Evolutionary conservation across 495 filamentous ascomycete species (phyloP).

Genomic region (Annulohypoxylon bovei): DNA sequence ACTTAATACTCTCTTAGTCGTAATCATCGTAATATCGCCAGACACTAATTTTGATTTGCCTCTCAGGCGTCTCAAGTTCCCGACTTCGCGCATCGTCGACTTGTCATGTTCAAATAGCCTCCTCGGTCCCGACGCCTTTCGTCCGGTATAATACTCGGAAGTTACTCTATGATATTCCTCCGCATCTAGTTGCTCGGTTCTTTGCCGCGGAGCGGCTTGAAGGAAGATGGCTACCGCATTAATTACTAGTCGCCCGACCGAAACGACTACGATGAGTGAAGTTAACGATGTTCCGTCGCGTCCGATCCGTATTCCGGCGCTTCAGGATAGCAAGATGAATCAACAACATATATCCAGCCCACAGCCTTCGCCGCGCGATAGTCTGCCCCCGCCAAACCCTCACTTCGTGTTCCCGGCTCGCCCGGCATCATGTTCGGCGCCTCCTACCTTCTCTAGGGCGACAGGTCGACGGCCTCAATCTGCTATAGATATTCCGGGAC

Average conservation of each 20-base stretch:
- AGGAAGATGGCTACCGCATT: slow-evolving; percentile 57
- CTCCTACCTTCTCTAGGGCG: slow-evolving; percentile 57
- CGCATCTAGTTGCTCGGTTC: slow-evolving; percentile 51
- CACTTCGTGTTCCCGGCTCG: slow-evolving; percentile 74
- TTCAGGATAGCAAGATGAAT: slow-evolving; percentile 31
- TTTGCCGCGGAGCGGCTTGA: slow-evolving; percentile 60
- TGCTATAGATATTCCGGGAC: slow-evolving; percentile 52
- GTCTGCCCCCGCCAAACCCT: slow-evolving; percentile 71
- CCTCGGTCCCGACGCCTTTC: slow-evolving; percentile 20
- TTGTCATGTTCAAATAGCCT: slow-evolving; percentile 37
- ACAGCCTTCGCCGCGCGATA: slow-evolving; percentile 51
- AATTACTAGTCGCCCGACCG: slow-evolving; percentile 50
- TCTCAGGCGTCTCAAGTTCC: slow-evolving; percentile 19
- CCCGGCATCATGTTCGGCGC: slow-evolving; percentile 55
- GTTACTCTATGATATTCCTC: slow-evolving; percentile 53
- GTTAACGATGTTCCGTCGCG: slow-evolving; percentile 45
- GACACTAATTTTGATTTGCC: slow-evolving; percentile 19
- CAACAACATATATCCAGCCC: slow-evolving; percentile 34
- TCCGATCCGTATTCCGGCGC: slow-evolving; percentile 31
- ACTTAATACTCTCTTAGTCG: not conserved
- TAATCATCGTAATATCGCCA: not conserved
- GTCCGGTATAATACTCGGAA: slow-evolving; percentile 17
- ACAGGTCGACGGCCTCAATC: slow-evolving; percentile 59
- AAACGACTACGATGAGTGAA: slow-evolving; percentile 40
- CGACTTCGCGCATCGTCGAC: slow-evolving; percentile 25